Base-by-base conservation (phyloP, 1,139 yeast species). In the Spencermartinsiella ligniputridi region DNA sequence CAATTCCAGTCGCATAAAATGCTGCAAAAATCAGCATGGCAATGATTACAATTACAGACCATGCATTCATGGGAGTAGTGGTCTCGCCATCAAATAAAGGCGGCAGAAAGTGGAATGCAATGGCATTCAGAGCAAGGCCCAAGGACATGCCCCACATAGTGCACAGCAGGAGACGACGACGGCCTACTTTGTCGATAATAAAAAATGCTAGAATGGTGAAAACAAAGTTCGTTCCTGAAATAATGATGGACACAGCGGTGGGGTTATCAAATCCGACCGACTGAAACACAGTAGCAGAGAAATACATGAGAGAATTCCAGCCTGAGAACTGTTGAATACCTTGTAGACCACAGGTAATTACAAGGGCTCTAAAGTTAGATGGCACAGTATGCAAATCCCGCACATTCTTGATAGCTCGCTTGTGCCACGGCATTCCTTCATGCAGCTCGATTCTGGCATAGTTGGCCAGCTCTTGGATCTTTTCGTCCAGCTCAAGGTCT, bases 321-420 rank as follows among this genome's bases (percentile, higher is more conserved):
- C 97, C 97, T 16, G 95, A 85, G 57, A 89, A 88, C 67, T 90
- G 97, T 70, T 90, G 97, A 60, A 90, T 85, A 50, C 95, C 96
- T 68, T 90, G 97, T 53, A 90, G 70, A 18, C 94, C 96, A 71
- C 96, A 88, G 6, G 94, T 92, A 56, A 90, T 80, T 34, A 89
- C 71, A 50, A 90, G 74, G 5, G 97, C 97, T 57, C 97, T 76
- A 52, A 87, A 77, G 64, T 90, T 89, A 2, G 94, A 53, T n/a
- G 95, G 94, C n/a, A 76, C 76, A 0, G 71, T 64, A 64, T 88
- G 95, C 49, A 89, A 74, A 53, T 83, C 78, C 54, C 76, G 78
- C 51, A 87, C 71, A 38, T 60, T 62, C 15, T 24, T n/a, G 43
- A 40, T 44, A 5, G 39, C 34, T 39, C 61, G 59, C 24, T 34